Conservation (phyloP, 805 yeast species). For the Saturnispora besseyi region DNA sequence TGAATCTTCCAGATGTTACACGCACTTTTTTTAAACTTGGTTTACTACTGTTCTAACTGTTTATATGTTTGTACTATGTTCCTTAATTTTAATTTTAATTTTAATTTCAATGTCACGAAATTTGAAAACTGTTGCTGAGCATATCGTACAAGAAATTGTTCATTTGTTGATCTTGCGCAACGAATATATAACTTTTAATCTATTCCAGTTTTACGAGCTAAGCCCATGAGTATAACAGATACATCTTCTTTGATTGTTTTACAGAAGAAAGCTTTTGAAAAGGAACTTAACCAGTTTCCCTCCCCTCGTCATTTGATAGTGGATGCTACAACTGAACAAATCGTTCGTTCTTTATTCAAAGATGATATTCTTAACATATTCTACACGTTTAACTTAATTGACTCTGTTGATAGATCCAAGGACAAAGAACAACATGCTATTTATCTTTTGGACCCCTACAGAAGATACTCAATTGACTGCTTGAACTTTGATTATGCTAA, state of each 20-base stretch:
- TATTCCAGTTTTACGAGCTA: neutral
- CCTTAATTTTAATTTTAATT: neutral
- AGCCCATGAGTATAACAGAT: neutral
- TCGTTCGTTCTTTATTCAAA: constrained; percentile 20
- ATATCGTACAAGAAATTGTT: neutral
- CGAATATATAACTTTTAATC: neutral
- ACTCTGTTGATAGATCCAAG: constrained; percentile 22
- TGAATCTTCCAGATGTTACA: constrained; percentile 64
- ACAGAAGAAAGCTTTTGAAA: constrained; percentile 19
- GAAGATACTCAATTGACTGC: constrained; percentile 62
- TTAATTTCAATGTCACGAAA: neutral
- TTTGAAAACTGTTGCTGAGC: neutral
- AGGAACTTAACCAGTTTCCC: constrained; percentile 13
- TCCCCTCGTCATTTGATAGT: constrained; percentile 25
- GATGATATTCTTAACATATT: constrained; percentile 24
- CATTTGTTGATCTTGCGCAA: neutral
- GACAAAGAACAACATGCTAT: constrained; percentile 49
- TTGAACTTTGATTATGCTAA: constrained; percentile 61
- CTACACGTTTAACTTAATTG: constrained; percentile 25
- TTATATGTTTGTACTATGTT: neutral
- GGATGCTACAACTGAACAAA: constrained; percentile 23
- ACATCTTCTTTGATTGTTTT: constrained; percentile 8
- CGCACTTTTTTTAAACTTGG: constrained; percentile 60
- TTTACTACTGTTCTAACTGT: neutral
- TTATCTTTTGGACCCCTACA: constrained; percentile 61